Conservation (phyloP, 345 rosid genomes). For the rapeseed (Brassica napus) region DNA sequence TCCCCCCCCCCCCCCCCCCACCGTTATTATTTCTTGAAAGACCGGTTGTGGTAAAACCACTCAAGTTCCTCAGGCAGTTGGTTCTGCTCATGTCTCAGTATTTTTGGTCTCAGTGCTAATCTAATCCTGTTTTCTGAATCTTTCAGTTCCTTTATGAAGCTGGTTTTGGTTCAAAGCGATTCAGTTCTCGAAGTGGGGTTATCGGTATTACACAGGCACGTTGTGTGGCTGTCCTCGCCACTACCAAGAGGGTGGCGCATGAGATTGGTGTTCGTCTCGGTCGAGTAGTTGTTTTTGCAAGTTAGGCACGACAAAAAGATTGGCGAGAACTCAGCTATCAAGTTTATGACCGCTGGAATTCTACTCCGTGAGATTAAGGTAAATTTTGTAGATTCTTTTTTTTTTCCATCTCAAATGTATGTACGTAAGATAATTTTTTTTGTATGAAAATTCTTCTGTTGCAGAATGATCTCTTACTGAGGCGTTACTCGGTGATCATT, state of each 20-base stretch:
- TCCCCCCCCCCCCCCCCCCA: background rate
- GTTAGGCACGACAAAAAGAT: conserved; percentile 90
- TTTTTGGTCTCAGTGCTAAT: background rate
- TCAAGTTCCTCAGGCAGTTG: background rate
- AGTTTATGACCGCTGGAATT: conserved; percentile 98
- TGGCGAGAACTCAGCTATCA: conserved; percentile 71
- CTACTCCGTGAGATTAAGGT: conserved; percentile 94
- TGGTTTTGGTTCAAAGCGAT: conserved; percentile 71
- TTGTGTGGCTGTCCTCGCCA: no score
- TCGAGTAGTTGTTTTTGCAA: conserved; percentile 69
- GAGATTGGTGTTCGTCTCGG: no score
- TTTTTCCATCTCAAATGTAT: background rate
- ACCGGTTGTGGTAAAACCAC: background rate
- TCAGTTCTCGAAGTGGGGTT: conserved; percentile 55
- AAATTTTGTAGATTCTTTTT: conserved; percentile 17
- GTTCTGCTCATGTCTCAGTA: background rate
- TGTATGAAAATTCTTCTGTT: background rate
- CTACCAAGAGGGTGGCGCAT: no score
- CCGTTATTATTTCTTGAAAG: background rate
- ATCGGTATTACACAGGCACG: conserved; percentile 77
- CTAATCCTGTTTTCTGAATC: conserved; percentile 8
- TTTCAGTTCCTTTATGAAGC: conserved; percentile 90
- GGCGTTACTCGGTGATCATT: background rate
- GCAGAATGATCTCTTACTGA: background rate
- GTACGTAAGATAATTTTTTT: background rate